These are phyloP conservation scores for Phytophthora hibernalis DNA, from an alignment of 352 stramenopile species.

Conservation along the genomic window DNA sequence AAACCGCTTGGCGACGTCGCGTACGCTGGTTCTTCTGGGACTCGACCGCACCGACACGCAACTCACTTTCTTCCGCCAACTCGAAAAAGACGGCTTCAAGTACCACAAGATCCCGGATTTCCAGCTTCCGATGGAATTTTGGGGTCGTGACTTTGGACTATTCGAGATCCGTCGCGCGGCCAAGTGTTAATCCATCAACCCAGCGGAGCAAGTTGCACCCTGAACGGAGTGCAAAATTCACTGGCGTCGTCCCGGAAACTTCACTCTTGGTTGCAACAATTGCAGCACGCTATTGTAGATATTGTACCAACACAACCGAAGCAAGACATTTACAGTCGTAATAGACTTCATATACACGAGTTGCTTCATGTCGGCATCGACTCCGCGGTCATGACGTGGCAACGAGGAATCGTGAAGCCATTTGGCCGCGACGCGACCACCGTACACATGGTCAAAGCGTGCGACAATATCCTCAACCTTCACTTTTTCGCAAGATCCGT, in stretches of 20 bases:
- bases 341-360: slow-evolving; percentile 23
- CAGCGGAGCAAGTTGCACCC: neutral
- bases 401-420: slow-evolving; percentile 25
- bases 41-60: slow-evolving; percentile 78
- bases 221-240: too few relatives aligned
- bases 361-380: slow-evolving; percentile 15
- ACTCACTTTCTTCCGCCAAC: slow-evolving; percentile 69
- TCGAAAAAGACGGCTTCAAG: too few relatives aligned
- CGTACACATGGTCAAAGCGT: too few relatives aligned
- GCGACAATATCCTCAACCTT: slow-evolving; percentile 24
- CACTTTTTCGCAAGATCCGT: slow-evolving; percentile 31
- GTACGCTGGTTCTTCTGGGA: slow-evolving; percentile 73
- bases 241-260: too few relatives aligned
- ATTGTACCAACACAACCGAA: slow-evolving; percentile 20
- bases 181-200: too few relatives aligned
- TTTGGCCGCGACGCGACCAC: slow-evolving; percentile 16
- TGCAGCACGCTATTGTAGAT: slow-evolving; percentile 16
- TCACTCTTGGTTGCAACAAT: too few relatives aligned
- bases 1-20: slow-evolving; percentile 41
- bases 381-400: slow-evolving; percentile 7
- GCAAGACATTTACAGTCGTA: too few relatives aligned
- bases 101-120: slow-evolving; percentile 64
- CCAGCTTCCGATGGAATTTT: slow-evolving; percentile 60
- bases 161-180: slow-evolving; percentile 81
- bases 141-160: slow-evolving; percentile 82